Percentiles rank a stretch among this genome's conserved stretches.
These are phyloP conservation scores for Aspergillus thermomutatus DNA, from an alignment of 2,329 filamentous ascomycete species.

Conservation along the genomic window DNA sequence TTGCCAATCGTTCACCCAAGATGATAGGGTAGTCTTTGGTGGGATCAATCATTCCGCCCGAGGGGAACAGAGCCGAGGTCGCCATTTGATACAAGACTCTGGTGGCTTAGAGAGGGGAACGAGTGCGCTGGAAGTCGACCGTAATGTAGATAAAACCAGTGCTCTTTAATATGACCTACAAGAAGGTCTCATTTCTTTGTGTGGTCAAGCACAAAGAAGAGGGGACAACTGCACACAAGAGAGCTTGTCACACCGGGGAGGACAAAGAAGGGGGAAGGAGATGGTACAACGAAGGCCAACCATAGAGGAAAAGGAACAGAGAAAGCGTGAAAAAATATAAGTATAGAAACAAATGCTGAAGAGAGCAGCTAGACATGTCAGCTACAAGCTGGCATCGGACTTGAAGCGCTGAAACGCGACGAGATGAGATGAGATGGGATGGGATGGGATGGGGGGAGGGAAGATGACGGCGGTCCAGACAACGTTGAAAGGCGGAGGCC, in stretches of 20 bases:
- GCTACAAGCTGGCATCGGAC: not conserved
- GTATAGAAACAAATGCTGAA: not conserved
- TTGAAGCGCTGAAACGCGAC: not conserved
- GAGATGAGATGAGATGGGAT: not conserved
- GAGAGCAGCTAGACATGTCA: not conserved
- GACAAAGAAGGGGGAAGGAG: not conserved
- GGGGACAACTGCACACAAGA: not conserved
- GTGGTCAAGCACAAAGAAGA: not conserved
- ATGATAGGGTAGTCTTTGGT: slow-evolving; percentile 47
- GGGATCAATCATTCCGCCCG: slow-evolving; percentile 39
- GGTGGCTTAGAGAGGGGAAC: not conserved
- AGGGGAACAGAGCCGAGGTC: slow-evolving; percentile 26
- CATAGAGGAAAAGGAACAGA: not conserved
- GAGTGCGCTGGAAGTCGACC: not conserved
- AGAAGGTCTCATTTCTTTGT: not conserved
- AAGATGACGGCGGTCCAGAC: slow-evolving; percentile 16
- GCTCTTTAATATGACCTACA: not conserved
- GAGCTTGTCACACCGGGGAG: not conserved
- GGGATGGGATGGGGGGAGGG: slow-evolving; percentile 3
- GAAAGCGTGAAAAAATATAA: not conserved
- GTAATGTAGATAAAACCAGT: slow-evolving; percentile 4
- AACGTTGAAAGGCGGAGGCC: slow-evolving; percentile 13
- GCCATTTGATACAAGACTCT: slow-evolving; percentile 24
- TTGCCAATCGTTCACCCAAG: slow-evolving; percentile 41
- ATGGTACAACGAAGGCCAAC: not conserved